phyloP scores from a whole-genome alignment of 441 rosid genomes.

The Syzygium syzygioides region DNA sequence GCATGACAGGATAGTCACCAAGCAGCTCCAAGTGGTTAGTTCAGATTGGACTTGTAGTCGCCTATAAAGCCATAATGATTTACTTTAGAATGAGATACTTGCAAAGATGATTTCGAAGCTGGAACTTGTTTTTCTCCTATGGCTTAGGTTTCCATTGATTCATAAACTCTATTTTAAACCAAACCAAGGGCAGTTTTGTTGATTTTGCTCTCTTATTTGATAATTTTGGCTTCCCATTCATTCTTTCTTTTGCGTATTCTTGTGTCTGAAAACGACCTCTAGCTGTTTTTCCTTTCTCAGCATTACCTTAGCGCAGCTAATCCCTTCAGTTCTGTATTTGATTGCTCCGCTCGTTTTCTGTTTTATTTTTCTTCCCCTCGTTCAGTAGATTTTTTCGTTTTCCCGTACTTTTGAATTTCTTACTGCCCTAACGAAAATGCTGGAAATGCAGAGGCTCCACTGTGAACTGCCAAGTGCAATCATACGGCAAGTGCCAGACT shows the following conservation, averaged over 20 bases:
- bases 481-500: conserved; percentile 33
- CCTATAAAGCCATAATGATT: neutral
- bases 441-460: conserved; percentile 38
- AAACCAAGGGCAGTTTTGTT: neutral
- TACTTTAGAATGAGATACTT: neutral
- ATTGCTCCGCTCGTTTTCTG: neutral
- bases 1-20: conserved; percentile 52
- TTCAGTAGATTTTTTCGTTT: neutral
- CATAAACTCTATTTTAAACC: neutral
- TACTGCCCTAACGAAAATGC: neutral
- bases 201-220: neutral
- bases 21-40: conserved; percentile 47
- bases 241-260: neutral
- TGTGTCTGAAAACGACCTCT: neutral
- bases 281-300: neutral
- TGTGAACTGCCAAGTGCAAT: conserved; percentile 43
- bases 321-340: neutral
- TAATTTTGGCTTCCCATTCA: neutral
- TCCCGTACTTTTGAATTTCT: neutral
- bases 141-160: neutral
- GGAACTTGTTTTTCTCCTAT: neutral
- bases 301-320: neutral
- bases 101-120: neutral
- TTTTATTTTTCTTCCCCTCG: neutral
- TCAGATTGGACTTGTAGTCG: neutral